phyloP scores from a whole-genome alignment of 441 rosid species.

The Pelargonium cotyledonis region DNA sequence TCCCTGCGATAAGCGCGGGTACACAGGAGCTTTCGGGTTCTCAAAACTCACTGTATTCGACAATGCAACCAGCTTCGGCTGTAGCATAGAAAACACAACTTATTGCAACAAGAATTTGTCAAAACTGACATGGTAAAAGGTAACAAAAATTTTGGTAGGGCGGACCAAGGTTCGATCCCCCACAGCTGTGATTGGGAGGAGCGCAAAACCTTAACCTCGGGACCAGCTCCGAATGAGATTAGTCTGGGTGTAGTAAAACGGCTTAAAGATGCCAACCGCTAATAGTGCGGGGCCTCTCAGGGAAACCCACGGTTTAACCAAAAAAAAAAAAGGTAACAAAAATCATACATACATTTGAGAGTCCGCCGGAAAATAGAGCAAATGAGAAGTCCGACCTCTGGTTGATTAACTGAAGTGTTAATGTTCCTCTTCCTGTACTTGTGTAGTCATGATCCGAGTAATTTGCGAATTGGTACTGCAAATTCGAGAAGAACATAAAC shows the following conservation, averaged over 20 bases:
- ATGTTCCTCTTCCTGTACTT: slow-evolving; percentile 8
- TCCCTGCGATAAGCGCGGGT: slow-evolving; percentile 4
- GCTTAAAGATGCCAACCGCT: too few relatives aligned
- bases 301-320: too few relatives aligned
- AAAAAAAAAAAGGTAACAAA: too few relatives aligned
- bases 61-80: slow-evolving; percentile 8
- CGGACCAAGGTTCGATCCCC: too few relatives aligned
- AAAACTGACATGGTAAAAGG: neutral
- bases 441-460: slow-evolving; percentile 47
- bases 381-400: slow-evolving; percentile 6
- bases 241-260: too few relatives aligned
- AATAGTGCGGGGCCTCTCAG: too few relatives aligned
- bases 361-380: slow-evolving; percentile 3
- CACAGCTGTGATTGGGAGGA: too few relatives aligned
- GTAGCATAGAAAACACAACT: neutral
- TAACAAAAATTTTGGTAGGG: too few relatives aligned
- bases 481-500: neutral
- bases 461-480: slow-evolving; percentile 78
- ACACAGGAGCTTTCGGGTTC: slow-evolving; percentile 3
- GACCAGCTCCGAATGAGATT: too few relatives aligned
- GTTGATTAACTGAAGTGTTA: neutral
- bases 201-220: too few relatives aligned
- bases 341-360: slow-evolving; percentile 1
- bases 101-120: slow-evolving; percentile 17
- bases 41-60: neutral